These are phyloP conservation scores for Hyphopichia fennica DNA, from an alignment of 1,139 yeast genomes.

Conservation along the genomic window DNA sequence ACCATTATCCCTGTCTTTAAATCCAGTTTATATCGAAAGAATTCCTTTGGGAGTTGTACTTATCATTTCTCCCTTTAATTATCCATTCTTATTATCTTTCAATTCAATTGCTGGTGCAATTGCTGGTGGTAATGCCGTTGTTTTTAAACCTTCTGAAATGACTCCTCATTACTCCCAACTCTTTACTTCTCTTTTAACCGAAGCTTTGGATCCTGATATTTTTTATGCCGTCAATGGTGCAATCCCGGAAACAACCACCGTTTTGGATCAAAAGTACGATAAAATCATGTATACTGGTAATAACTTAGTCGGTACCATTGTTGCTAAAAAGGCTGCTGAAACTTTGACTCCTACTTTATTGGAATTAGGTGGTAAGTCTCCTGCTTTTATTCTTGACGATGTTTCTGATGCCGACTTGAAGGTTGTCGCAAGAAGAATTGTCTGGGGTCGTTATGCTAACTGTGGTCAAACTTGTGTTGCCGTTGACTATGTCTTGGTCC, in stretches of 20 bases:
- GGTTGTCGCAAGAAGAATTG: slow-evolving; percentile 63
- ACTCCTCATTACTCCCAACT: slow-evolving; percentile 63
- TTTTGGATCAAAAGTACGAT: slow-evolving; percentile 70
- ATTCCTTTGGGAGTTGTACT: slow-evolving; percentile 78
- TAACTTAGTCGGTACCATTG: slow-evolving; percentile 69
- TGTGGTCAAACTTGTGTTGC: slow-evolving; percentile 94
- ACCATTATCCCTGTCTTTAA: slow-evolving; percentile 47
- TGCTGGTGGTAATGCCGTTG: slow-evolving; percentile 84
- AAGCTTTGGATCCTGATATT: slow-evolving; percentile 55
- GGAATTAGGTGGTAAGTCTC: slow-evolving; percentile 95
- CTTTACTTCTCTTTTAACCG: slow-evolving; percentile 54
- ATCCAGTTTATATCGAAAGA: slow-evolving; percentile 55
- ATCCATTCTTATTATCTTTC: slow-evolving; percentile 67
- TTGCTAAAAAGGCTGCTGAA: slow-evolving; percentile 82
- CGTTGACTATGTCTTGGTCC: slow-evolving; percentile 77
- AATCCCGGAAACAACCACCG: slow-evolving; percentile 63
- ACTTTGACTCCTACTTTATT: slow-evolving; percentile 76
- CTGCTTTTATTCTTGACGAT: slow-evolving; percentile 65
- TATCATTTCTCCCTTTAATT: slow-evolving; percentile 83
- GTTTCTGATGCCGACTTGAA: slow-evolving; percentile 45
- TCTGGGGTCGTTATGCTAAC: slow-evolving; percentile 78
- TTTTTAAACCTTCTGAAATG: slow-evolving; percentile 77
- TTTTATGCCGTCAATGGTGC: slow-evolving; percentile 74
- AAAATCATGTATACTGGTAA: slow-evolving; percentile 89
- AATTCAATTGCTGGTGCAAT: slow-evolving; percentile 78